Evolutionary conservation across 805 yeast species (phyloP), one percentile per base, ranked within the genome.

Genomic region (Lachancea mirantina): DNA sequence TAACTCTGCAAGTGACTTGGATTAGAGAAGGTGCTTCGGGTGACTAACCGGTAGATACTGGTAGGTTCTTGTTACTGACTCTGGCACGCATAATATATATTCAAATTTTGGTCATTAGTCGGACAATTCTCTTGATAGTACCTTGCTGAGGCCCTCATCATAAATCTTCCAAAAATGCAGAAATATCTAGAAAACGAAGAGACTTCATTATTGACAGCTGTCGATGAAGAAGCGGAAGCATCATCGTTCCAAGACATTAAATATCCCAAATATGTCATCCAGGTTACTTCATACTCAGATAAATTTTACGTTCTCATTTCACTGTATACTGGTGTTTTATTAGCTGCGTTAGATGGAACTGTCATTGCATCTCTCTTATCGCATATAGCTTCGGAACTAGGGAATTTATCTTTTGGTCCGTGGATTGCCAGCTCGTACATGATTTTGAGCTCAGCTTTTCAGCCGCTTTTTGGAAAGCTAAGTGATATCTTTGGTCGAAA

Each of bases 261-360:
- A 18, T 27, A 22, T 13, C 8, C 37, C 21, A 22, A 28, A 15
- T 29, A 28, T 19, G 17, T 23, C 22, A 34, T 34, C 17, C 34
- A 29, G 24, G 19, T 34, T 15, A 29, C 21, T 11, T 34, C 37
- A 29, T 28, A 14, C 14, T 28, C 37, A 34, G 37, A 34, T 27
- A 34, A 34, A 22, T 11, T 29, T 14, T 34, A 29, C 18, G 25
- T 35, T 19, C 34, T 35, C 13, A 14, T 35, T 30, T 29, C 41
- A 19, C 16, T 27, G 32, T 32, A 32, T 27, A 35, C 19, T 9
- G 41, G 38, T 18, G 36, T 37, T 17, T 16, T 35, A 8, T 26
- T 35, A 16, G 39, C 39, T 21, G 39, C 39, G n/a, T 28, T 35
- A 6, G 39, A 35, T 23, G 32, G 32, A 5, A 35, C 39, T n/a